Percentiles rank a stretch among this genome's conserved stretches.
Evolutionary conservation across 495 filamentous ascomycete species (phyloP).

Genomic region (Penicillium bovifimosum): DNA sequence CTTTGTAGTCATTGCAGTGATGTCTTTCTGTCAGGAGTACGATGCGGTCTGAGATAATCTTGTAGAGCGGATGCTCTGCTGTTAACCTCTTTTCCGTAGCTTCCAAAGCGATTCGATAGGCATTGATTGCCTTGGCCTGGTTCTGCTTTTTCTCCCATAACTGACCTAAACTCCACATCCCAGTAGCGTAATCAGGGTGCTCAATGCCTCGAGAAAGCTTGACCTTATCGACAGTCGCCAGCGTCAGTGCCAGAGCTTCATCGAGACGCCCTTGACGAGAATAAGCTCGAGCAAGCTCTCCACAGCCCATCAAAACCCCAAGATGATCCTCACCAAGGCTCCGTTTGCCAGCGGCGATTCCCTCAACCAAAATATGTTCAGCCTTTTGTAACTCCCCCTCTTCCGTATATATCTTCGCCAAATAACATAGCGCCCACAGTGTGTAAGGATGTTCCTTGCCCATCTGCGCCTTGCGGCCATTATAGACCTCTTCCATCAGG

Average conservation of each 20-base stretch:
- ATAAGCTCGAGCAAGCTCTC: neutral
- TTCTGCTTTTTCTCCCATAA: neutral
- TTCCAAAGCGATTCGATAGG: neutral
- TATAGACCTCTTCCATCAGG: constrained; percentile 20
- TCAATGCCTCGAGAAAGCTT: neutral
- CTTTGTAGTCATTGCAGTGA: neutral
- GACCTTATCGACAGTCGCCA: neutral
- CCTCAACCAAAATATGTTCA: constrained; percentile 18
- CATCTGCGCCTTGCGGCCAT: constrained; percentile 21
- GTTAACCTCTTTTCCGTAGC: neutral
- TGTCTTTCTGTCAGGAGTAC: neutral
- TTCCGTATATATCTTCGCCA: constrained; percentile 22
- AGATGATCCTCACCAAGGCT: neutral
- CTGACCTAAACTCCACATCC: neutral
- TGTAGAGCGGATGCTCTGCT: neutral
- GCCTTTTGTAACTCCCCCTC: constrained; percentile 23
- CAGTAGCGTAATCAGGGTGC: neutral
- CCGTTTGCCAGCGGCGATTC: neutral
- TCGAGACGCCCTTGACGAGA: neutral
- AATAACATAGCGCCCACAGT: constrained; percentile 25
- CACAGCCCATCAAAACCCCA: neutral
- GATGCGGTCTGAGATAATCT: constrained; percentile 1
- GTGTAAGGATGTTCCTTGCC: constrained; percentile 37
- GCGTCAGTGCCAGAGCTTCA: neutral
- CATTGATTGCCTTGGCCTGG: neutral